A percentile compares a stretch with the other conserved stretches of the same genome.
Evolutionary conservation across 495 filamentous ascomycete species (phyloP).

Genomic region (Cudoniella acicularis): DNA sequence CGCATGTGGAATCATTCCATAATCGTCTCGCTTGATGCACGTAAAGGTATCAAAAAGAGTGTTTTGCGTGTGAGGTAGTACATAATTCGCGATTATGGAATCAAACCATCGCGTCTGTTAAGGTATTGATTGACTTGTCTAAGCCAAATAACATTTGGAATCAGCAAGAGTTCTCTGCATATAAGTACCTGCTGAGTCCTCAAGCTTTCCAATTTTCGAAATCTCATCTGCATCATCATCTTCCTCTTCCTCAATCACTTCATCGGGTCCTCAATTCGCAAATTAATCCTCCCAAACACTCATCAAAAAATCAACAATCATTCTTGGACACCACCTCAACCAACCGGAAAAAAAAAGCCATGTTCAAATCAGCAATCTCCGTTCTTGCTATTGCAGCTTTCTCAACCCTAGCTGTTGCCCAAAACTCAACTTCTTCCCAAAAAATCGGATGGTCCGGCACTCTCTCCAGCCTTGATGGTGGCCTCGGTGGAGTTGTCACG

Average conservation of each 20-base stretch:
- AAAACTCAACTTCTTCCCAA: background rate
- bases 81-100: too few species aligned
- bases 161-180: too few species aligned
- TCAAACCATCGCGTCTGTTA: too few species aligned
- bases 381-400: background rate
- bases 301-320: background rate
- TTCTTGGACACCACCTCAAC: background rate
- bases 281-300: background rate
- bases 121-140: too few species aligned
- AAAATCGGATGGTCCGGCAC: constrained; percentile 12
- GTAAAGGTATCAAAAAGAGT: too few species aligned
- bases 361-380: constrained; percentile 5
- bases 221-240: background rate
- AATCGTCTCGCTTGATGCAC: too few species aligned
- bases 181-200: too few species aligned
- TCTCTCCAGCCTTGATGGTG: constrained; percentile 18
- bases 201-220: too few species aligned
- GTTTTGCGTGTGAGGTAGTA: too few species aligned
- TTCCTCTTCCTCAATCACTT: background rate
- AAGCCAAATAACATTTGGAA: too few species aligned
- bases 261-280: background rate
- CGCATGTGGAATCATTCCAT: background rate
- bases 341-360: background rate
- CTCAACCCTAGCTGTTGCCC: background rate
- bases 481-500: constrained; percentile 16